phyloP scores from a whole-genome alignment of 176 grass and related monocot species.

The Secale cereale region DNA sequence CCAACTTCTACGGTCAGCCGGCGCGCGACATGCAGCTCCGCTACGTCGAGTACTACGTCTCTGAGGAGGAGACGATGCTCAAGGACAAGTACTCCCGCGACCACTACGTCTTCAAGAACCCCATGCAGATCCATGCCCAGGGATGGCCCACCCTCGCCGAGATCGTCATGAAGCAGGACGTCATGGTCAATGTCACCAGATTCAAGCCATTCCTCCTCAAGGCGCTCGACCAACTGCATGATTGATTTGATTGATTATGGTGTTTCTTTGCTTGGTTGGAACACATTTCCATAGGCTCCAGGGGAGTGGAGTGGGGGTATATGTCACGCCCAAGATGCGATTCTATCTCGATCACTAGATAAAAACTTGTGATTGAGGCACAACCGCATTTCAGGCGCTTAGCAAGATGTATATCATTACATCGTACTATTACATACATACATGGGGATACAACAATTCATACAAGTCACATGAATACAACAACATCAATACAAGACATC shows the following conservation, averaged over 20 bases:
- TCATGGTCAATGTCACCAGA: slow-evolving; percentile 65
- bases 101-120: slow-evolving; percentile 81
- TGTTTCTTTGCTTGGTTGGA: not conserved
- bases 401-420: no score
- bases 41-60: slow-evolving; percentile 85
- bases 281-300: no score
- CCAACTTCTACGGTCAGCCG: slow-evolving; percentile 13
- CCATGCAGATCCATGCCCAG: slow-evolving; percentile 54
- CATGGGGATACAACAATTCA: no score
- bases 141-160: slow-evolving; percentile 62
- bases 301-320: no score
- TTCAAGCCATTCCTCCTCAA: slow-evolving; percentile 59
- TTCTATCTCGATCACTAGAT: no score
- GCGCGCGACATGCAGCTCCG: slow-evolving; percentile 47
- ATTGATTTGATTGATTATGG: not conserved
- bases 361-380: no score
- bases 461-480: no score
- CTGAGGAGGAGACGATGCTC: slow-evolving; percentile 67
- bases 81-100: slow-evolving; percentile 63
- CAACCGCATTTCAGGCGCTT: no score
- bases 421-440: no score
- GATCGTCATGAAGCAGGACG: slow-evolving; percentile 92
- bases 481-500: no score
- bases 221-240: slow-evolving; percentile 64
- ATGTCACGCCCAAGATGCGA: no score